Percentiles rank a stretch among this genome's conserved stretches.
phyloP scores from a whole-genome alignment of 2,329 filamentous ascomycete species.

The Paecilomyces variotii region DNA sequence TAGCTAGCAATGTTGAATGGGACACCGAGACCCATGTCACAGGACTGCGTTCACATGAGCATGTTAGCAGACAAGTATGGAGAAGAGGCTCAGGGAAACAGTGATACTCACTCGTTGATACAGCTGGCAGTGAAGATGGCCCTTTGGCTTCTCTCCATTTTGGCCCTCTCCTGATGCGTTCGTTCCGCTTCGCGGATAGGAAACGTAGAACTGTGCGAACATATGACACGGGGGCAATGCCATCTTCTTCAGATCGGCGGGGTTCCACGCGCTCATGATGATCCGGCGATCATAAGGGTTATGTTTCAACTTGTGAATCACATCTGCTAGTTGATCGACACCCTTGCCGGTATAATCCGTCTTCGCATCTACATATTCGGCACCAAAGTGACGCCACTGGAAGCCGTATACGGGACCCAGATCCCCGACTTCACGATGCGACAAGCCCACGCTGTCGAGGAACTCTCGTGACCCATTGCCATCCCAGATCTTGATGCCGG shows the following conservation, averaged over 20 bases:
- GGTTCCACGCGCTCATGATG: conserved; percentile 91
- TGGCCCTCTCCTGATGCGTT: conserved; percentile 16
- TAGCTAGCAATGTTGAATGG: conserved; percentile 98
- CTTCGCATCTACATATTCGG: conserved; percentile 70
- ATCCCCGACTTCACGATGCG: conserved; percentile 76
- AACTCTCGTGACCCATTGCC: conserved; percentile 88
- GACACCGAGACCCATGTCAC: conserved; percentile 94
- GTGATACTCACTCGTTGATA: conserved; percentile 62
- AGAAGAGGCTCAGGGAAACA: neutral
- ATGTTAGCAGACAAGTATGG: neutral
- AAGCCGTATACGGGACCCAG: conserved; percentile 96
- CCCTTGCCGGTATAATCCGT: conserved; percentile 82
- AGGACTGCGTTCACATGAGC: conserved; percentile 42
- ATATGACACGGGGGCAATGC: conserved; percentile 91
- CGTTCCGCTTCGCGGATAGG: conserved; percentile 49
- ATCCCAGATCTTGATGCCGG: conserved; percentile 95
- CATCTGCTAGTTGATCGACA: conserved; percentile 84
- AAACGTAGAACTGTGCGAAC: conserved; percentile 95
- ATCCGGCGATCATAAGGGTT: conserved; percentile 86
- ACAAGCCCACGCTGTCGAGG: conserved; percentile 76
- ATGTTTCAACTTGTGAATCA: conserved; percentile 76
- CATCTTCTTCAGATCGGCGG: conserved; percentile 76
- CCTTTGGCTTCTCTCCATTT: conserved; percentile 42
- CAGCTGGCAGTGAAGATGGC: conserved; percentile 74
- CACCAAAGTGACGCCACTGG: conserved; percentile 97